These are phyloP conservation scores for Penicillium steckii DNA, from an alignment of 495 filamentous ascomycete species.

Conservation along the genomic window DNA sequence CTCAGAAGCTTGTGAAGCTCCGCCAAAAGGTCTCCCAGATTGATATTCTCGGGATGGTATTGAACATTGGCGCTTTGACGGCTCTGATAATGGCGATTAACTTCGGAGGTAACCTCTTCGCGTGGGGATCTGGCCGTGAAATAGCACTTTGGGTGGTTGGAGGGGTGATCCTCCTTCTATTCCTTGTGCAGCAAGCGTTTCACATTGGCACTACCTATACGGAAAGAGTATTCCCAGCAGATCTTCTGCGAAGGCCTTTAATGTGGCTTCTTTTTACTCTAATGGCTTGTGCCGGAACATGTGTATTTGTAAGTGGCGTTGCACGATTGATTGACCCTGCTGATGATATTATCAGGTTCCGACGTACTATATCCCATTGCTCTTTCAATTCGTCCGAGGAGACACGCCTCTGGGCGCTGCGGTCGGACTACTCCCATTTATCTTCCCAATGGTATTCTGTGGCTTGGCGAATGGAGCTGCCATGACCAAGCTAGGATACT, in stretches of 20 bases:
- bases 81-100: conserved; percentile 50
- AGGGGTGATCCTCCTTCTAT: conserved; percentile 49
- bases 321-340: neutral
- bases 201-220: conserved; percentile 45
- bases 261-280: conserved; percentile 38
- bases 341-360: conserved; percentile 9
- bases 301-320: conserved; percentile 13
- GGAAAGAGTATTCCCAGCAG: conserved; percentile 53
- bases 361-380: conserved; percentile 48
- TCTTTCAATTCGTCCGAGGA: conserved; percentile 57
- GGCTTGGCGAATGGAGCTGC: conserved; percentile 50
- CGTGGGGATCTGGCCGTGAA: conserved; percentile 50
- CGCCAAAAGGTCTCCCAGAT: conserved; percentile 35
- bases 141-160: conserved; percentile 55
- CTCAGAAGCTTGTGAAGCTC: conserved; percentile 36
- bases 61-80: conserved; percentile 41
- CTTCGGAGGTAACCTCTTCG: conserved; percentile 54
- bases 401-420: conserved; percentile 50
- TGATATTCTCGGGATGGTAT: conserved; percentile 29
- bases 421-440: conserved; percentile 58
- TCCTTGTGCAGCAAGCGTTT: conserved; percentile 52
- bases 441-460: conserved; percentile 47
- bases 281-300: conserved; percentile 12
- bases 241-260: conserved; percentile 29
- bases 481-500: conserved; percentile 50